Conservation (phyloP, 78 protist genomes). For the Cavenderia fasciculata region DNA sequence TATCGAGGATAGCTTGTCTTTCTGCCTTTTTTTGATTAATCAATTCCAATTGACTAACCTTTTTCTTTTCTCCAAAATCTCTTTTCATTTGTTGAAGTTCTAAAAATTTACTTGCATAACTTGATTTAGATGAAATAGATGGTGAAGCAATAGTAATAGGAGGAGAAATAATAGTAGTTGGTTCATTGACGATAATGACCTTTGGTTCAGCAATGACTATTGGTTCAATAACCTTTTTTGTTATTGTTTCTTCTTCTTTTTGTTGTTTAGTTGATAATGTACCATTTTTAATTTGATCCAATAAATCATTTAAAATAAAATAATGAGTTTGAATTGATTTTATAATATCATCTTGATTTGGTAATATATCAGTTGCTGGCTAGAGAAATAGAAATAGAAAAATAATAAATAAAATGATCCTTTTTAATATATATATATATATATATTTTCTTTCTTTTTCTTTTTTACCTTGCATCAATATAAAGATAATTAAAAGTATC, state of each 20-base stretch:
- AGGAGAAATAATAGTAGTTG: no score
- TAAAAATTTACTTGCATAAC: no score
- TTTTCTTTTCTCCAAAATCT: no score
- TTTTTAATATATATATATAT: background rate
- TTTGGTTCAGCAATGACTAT: no score
- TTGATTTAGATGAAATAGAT: no score
- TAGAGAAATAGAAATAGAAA: background rate
- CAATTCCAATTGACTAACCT: no score
- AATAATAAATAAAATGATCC: background rate
- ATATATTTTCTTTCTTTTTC: background rate
- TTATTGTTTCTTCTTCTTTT: background rate
- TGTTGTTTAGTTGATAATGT: background rate
- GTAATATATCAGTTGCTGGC: background rate
- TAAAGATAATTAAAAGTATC: background rate
- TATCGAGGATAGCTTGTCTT: background rate
- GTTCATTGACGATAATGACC: background rate
- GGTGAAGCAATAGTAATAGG: no score
- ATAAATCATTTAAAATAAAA: background rate
- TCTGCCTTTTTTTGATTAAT: constrained; percentile 7
- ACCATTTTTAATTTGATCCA: background rate
- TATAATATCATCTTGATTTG: no score
- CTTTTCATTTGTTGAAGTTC: no score
- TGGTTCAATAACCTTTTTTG: no score
- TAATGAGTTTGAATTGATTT: no score
- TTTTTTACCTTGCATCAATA: no score